Evolutionary conservation across 2,329 filamentous ascomycete genomes (phyloP).

Genomic region (Graphium sp.): DNA sequence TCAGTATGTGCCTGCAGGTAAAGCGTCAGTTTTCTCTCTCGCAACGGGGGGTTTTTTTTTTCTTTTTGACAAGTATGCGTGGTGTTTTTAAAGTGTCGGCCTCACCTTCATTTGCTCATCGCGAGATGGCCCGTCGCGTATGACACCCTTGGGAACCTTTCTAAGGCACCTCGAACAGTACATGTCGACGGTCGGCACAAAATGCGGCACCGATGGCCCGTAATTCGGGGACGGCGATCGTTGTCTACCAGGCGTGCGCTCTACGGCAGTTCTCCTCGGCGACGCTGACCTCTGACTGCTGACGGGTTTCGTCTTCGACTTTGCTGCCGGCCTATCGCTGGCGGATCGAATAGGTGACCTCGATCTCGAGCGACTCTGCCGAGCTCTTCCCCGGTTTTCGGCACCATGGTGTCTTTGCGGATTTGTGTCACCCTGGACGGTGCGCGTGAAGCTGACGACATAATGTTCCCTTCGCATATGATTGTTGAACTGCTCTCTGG

Average conservation of each 20-base stretch:
- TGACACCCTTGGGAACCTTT: not conserved
- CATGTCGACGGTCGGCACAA: not conserved
- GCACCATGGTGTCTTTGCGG: no score
- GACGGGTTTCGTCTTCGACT: no score
- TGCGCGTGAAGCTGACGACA: no score
- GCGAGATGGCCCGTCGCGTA: not conserved
- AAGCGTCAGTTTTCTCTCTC: not conserved
- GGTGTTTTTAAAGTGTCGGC: not conserved
- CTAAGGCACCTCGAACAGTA: constrained; percentile 1
- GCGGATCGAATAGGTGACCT: no score
- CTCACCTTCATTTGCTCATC: not conserved
- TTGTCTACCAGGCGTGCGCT: not conserved
- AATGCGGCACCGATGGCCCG: no score
- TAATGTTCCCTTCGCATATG: no score
- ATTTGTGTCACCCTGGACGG: no score
- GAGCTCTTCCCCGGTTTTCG: no score
- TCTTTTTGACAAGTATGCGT: not conserved
- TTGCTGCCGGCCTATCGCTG: not conserved
- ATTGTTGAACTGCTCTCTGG: not conserved
- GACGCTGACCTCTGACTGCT: no score
- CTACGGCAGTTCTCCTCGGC: not conserved
- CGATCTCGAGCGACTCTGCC: no score
- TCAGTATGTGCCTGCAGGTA: not conserved
- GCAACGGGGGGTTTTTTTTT: not conserved
- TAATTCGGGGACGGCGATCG: no score